Evolutionary conservation across 306 rosid genomes (phyloP).

Genomic region (Rubus parviflorus): DNA sequence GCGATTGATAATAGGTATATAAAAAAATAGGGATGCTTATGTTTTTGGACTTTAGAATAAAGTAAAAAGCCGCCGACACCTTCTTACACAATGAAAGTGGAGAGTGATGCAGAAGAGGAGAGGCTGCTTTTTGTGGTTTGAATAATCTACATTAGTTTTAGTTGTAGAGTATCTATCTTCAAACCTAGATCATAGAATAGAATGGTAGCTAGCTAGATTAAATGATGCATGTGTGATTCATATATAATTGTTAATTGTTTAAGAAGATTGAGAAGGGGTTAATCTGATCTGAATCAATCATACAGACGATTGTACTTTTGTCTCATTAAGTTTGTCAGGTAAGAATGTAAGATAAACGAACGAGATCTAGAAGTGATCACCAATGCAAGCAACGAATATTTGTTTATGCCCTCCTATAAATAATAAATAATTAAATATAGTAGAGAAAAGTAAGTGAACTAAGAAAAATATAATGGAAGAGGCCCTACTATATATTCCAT

Average conservation of each 20-base stretch:
- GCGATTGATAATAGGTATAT: too few species aligned
- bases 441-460: neutral
- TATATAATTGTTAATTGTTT: neutral
- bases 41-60: conserved; percentile 51
- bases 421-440: neutral
- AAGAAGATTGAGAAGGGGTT: conserved; percentile 29
- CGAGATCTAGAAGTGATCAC: conserved; percentile 42
- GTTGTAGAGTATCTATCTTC: neutral
- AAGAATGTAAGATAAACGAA: conserved; percentile 11
- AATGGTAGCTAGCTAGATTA: neutral
- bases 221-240: neutral
- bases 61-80: conserved; percentile 75
- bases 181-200: neutral
- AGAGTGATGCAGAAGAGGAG: conserved; percentile 44
- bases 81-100: conserved; percentile 57
- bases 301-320: conserved; percentile 57
- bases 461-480: neutral
- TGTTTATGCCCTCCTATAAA: conserved; percentile 3
- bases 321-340: conserved; percentile 44
- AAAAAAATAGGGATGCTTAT: neutral
- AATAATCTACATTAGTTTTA: conserved; percentile 11
- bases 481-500: conserved; percentile 30
- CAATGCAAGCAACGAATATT: conserved; percentile 86
- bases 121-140: conserved; percentile 34
- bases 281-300: conserved; percentile 8